Percentiles rank a stretch among this genome's conserved stretches.
Conservation (phyloP, 1,284 basidiomycete genomes). For the Amylostereum chailletii region DNA sequence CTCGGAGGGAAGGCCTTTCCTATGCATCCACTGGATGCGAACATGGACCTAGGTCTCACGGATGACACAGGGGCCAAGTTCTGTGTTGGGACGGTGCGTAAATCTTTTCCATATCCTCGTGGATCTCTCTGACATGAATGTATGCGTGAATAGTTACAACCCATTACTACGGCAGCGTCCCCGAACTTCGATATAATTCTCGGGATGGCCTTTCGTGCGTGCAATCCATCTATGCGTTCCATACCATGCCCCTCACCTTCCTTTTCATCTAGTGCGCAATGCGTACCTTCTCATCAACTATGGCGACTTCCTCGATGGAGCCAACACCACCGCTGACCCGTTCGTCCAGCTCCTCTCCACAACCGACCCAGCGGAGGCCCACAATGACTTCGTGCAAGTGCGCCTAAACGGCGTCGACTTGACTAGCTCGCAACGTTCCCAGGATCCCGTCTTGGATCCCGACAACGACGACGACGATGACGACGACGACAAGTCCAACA, state of each 20-base stretch:
- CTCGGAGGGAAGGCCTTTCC: conserved; percentile 44
- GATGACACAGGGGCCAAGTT: conserved; percentile 41
- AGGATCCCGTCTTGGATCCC: background rate
- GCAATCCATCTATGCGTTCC: background rate
- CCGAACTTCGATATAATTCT: conserved; percentile 68
- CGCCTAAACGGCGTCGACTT: conserved; percentile 43
- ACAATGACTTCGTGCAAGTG: conserved; percentile 42
- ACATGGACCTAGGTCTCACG: conserved; percentile 23
- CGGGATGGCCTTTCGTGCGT: conserved; percentile 71
- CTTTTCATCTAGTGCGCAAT: conserved; percentile 51
- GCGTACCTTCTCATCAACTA: conserved; percentile 55
- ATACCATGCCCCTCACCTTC: background rate
- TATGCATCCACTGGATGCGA: conserved; percentile 56
- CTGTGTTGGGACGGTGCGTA: conserved; percentile 50
- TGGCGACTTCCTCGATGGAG: conserved; percentile 43
- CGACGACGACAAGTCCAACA: too few relatives aligned
- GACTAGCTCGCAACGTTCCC: conserved; percentile 23
- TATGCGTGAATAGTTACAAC: conserved; percentile 50
- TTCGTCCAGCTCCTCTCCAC: conserved; percentile 55
- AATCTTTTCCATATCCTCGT: background rate
- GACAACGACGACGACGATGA: too few relatives aligned
- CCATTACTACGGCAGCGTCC: conserved; percentile 39
- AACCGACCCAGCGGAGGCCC: conserved; percentile 30
- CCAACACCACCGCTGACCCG: conserved; percentile 28
- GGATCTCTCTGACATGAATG: background rate